A percentile compares a stretch with the other conserved stretches of the same genome.
Evolutionary conservation across 768 basidiomycete genomes (phyloP).

Genomic region (Xerocomus potaroensis): DNA sequence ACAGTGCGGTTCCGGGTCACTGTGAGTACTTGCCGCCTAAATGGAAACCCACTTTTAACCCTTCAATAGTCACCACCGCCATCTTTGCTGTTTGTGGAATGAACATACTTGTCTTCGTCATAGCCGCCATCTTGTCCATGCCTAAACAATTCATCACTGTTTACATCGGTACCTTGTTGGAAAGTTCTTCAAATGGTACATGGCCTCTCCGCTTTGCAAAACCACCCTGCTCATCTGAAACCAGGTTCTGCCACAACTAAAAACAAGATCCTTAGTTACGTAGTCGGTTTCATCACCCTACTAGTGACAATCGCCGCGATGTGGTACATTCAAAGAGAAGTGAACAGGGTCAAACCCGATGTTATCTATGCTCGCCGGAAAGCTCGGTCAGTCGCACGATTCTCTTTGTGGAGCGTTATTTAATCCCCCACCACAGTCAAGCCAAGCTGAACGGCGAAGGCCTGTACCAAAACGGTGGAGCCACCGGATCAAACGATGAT

Average conservation of each 20-base stretch:
- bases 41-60: background rate
- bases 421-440: slow-evolving; percentile 40
- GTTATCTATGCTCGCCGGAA: slow-evolving; percentile 71
- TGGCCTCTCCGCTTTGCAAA: background rate
- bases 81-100: slow-evolving; percentile 90
- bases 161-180: slow-evolving; percentile 81
- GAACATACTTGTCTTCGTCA: slow-evolving; percentile 67
- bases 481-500: slow-evolving; percentile 28
- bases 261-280: slow-evolving; percentile 63
- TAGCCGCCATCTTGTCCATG: slow-evolving; percentile 78
- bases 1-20: slow-evolving; percentile 84
- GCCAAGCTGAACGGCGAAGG: slow-evolving; percentile 41
- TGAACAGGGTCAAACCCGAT: slow-evolving; percentile 62
- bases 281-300: slow-evolving; percentile 62
- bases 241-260: slow-evolving; percentile 30
- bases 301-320: slow-evolving; percentile 71
- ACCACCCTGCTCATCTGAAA: slow-evolving; percentile 5
- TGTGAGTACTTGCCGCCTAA: slow-evolving; percentile 44
- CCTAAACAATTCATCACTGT: slow-evolving; percentile 93
- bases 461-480: slow-evolving; percentile 28
- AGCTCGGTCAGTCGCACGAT: slow-evolving; percentile 45
- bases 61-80: slow-evolving; percentile 69
- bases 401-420: background rate
- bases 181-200: slow-evolving; percentile 37
- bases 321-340: slow-evolving; percentile 77